Evolutionary conservation across 2,329 filamentous ascomycete species (phyloP).

Genomic region (Aspergillus melleus): DNA sequence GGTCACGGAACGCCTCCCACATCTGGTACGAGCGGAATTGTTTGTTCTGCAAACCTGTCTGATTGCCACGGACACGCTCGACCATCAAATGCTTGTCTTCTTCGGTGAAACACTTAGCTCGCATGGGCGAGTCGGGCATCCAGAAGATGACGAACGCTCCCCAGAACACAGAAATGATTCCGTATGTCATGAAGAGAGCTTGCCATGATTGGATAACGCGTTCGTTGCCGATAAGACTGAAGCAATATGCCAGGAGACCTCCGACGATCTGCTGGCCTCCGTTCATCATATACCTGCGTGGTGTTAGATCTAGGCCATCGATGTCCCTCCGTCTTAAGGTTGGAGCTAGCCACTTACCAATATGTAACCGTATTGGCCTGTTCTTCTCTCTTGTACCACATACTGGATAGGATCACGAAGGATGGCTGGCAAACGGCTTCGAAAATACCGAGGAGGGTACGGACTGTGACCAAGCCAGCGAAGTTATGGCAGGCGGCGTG

Average conservation of each 20-base stretch:
- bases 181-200: conserved; percentile 67
- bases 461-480: conserved; percentile 57
- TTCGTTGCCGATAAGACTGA: conserved; percentile 52
- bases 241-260: conserved; percentile 63
- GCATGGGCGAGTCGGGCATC: conserved; percentile 71
- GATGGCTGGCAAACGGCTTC: conserved; percentile 69
- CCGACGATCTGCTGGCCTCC: conserved; percentile 71
- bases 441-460: conserved; percentile 69
- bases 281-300: conserved; percentile 68
- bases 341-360: conserved; percentile 52
- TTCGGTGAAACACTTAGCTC: conserved; percentile 67
- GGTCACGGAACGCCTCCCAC: conserved; percentile 61
- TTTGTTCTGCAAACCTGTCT: conserved; percentile 62
- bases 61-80: conserved; percentile 61
- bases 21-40: conserved; percentile 55
- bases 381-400: conserved; percentile 71
- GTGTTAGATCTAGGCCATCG: conserved; percentile 8
- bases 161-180: conserved; percentile 62
- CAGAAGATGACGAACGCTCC: conserved; percentile 64
- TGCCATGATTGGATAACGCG: conserved; percentile 65
- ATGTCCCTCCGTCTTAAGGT: neutral
- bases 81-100: conserved; percentile 65
- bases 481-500: conserved; percentile 65
- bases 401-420: conserved; percentile 66
- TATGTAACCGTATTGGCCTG: conserved; percentile 67